Percentiles rank a stretch among this genome's conserved stretches.
These are phyloP conservation scores for Leccinum variicolor DNA, from an alignment of 768 basidiomycete genomes.

Conservation along the genomic window DNA sequence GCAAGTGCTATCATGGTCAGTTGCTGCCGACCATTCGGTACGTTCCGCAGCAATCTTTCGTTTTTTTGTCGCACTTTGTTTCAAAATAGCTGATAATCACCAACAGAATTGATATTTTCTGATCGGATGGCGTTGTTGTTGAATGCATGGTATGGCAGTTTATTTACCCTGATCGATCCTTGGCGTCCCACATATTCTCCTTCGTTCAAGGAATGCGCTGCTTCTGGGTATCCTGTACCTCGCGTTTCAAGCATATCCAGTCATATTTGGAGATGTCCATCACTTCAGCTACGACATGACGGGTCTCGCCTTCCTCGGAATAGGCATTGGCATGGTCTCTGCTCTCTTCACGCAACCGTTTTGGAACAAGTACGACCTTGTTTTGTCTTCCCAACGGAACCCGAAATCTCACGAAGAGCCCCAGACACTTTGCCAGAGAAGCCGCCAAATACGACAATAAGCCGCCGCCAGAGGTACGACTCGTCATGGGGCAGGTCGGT, in stretches of 20 bases:
- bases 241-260: slow-evolving; percentile 55
- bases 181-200: not conserved
- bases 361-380: slow-evolving; percentile 36
- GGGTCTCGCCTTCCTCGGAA: slow-evolving; percentile 49
- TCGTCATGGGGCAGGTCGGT: slow-evolving; percentile 68
- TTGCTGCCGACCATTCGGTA: slow-evolving; percentile 71
- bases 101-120: slow-evolving; percentile 53
- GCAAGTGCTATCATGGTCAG: slow-evolving; percentile 49
- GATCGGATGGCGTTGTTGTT: slow-evolving; percentile 79
- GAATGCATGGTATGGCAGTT: slow-evolving; percentile 54
- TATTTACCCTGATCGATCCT: not conserved
- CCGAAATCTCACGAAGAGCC: not conserved
- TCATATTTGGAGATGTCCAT: slow-evolving; percentile 47
- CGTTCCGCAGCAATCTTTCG: slow-evolving; percentile 20
- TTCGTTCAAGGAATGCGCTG: slow-evolving; percentile 33
- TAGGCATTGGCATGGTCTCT: slow-evolving; percentile 45
- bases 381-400: not conserved
- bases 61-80: not conserved
- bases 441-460: slow-evolving; percentile 38
- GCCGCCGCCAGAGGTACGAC: slow-evolving; percentile 63
- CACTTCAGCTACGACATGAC: slow-evolving; percentile 51
- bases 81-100: not conserved
- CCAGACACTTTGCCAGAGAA: slow-evolving; percentile 38
- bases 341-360: slow-evolving; percentile 40
- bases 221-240: slow-evolving; percentile 47